Conservation (phyloP, 192 early-diverging fungal species). For the Blastocladiella britannica region DNA sequence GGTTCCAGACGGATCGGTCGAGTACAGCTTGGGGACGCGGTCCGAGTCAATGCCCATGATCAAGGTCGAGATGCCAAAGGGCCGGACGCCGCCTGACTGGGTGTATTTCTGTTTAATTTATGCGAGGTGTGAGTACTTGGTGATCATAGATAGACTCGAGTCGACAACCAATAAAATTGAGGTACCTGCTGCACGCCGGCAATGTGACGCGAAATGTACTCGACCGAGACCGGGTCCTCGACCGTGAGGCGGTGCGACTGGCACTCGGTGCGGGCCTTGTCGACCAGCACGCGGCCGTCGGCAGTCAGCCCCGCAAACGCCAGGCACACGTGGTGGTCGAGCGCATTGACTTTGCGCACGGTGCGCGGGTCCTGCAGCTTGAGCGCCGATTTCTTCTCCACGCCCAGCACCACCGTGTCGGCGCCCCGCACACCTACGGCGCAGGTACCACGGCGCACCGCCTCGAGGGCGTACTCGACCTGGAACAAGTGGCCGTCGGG, state of each 20-base stretch:
- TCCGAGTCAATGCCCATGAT: conserved; percentile 84
- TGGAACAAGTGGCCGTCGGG: conserved; percentile 98
- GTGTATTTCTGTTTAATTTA: conserved; percentile 63
- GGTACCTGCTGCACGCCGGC: conserved; percentile 82
- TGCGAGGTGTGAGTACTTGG: not conserved
- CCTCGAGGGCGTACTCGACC: conserved; percentile 97
- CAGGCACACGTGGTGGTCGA: conserved; percentile 92
- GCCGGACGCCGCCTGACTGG: conserved; percentile 92
- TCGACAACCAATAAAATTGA: not conserved
- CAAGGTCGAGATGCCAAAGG: conserved; percentile 93
- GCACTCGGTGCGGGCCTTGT: conserved; percentile 93
- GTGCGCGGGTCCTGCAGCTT: conserved; percentile 96
- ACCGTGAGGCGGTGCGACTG: conserved; percentile 93
- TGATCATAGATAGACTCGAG: not conserved
- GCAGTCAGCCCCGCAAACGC: conserved; percentile 89
- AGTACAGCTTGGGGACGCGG: conserved; percentile 75
- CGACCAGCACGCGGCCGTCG: conserved; percentile 85
- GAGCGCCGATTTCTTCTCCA: conserved; percentile 85
- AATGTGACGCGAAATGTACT: conserved; percentile 94
- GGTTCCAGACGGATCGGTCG: conserved; percentile 96
- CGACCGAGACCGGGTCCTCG: conserved; percentile 88
- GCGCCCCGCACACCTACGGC: conserved; percentile 86
- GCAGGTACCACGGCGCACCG: conserved; percentile 90
- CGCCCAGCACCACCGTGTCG: conserved; percentile 75
- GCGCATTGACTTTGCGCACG: conserved; percentile 84